phyloP scores from a whole-genome alignment of 768 basidiomycete species.

The Naganishia onofrii region DNA sequence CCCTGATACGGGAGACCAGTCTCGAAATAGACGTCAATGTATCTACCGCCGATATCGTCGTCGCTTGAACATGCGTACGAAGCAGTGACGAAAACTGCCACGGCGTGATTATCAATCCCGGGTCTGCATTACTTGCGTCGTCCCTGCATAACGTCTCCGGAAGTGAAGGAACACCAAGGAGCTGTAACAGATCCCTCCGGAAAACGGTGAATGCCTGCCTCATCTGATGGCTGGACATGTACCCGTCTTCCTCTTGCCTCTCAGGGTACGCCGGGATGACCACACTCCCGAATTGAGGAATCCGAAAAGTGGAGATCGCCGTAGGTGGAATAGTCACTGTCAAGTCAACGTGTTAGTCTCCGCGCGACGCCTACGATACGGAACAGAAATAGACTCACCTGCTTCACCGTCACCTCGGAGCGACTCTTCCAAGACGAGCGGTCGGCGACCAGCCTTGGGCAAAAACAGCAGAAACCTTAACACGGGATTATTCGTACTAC shows the following conservation, averaged over 20 bases:
- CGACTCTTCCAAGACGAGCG: slow-evolving; percentile 64
- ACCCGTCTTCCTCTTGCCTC: not conserved
- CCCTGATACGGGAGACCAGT: slow-evolving; percentile 77
- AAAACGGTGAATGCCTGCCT: slow-evolving; percentile 36
- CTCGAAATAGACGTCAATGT: slow-evolving; percentile 78
- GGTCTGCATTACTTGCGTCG: slow-evolving; percentile 1
- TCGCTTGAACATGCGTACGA: slow-evolving; percentile 68
- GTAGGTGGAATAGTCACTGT: not conserved
- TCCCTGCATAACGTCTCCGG: slow-evolving; percentile 49
- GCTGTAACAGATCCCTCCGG: slow-evolving; percentile 66
- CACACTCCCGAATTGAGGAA: slow-evolving; percentile 93
- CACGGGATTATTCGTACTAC: slow-evolving; percentile 88
- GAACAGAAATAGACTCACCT: not conserved
- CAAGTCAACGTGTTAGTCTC: too few relatives aligned
- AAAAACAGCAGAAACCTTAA: slow-evolving; percentile 88
- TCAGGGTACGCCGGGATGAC: slow-evolving; percentile 56
- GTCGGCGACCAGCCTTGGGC: slow-evolving; percentile 67
- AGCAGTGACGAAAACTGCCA: slow-evolving; percentile 83
- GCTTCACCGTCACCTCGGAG: not conserved
- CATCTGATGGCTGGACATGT: not conserved
- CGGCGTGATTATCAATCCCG: slow-evolving; percentile 32
- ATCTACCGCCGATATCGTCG: slow-evolving; percentile 65
- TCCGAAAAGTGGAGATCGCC: slow-evolving; percentile 63
- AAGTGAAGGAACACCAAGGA: slow-evolving; percentile 75
- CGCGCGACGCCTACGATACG: not conserved